Evolutionary conservation across 2,329 filamentous ascomycete genomes (phyloP).

Genomic region (Plenodomus biglobosus): DNA sequence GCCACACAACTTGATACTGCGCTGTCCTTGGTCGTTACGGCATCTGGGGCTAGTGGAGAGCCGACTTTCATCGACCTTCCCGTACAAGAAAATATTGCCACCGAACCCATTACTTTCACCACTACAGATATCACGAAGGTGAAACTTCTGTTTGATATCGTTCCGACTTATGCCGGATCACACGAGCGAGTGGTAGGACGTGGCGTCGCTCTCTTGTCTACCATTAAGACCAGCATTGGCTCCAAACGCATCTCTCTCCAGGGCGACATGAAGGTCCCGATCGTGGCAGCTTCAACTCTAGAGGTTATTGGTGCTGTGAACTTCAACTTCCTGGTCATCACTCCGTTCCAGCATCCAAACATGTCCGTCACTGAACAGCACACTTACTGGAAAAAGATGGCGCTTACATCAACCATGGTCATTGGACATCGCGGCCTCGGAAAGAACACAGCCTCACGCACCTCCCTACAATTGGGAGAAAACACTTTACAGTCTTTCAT

Average conservation of each 20-base stretch:
- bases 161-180: conserved; percentile 87
- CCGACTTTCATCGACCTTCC: conserved; percentile 88
- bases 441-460: conserved; percentile 83
- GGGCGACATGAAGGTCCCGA: conserved; percentile 88
- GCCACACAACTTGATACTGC: conserved; percentile 93
- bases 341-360: conserved; percentile 88
- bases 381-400: conserved; percentile 94
- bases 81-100: conserved; percentile 89
- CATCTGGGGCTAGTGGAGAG: conserved; percentile 81
- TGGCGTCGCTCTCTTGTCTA: conserved; percentile 83
- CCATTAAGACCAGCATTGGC: conserved; percentile 79
- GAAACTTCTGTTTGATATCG: conserved; percentile 89
- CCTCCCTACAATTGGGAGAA: conserved; percentile 89
- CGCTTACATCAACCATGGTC: conserved; percentile 78
- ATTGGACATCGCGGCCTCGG: conserved; percentile 73
- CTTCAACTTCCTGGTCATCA: conserved; percentile 96
- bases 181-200: conserved; percentile 83
- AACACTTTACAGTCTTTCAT: conserved; percentile 97
- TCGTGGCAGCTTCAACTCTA: conserved; percentile 76
- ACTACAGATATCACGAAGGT: conserved; percentile 76
- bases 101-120: conserved; percentile 89
- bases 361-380: conserved; percentile 89
- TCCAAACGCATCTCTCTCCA: conserved; percentile 88
- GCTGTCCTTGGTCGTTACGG: conserved; percentile 85
- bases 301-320: conserved; percentile 94